Conservation (phyloP, 306 rosid species). For the Dalbergia cultrata region DNA sequence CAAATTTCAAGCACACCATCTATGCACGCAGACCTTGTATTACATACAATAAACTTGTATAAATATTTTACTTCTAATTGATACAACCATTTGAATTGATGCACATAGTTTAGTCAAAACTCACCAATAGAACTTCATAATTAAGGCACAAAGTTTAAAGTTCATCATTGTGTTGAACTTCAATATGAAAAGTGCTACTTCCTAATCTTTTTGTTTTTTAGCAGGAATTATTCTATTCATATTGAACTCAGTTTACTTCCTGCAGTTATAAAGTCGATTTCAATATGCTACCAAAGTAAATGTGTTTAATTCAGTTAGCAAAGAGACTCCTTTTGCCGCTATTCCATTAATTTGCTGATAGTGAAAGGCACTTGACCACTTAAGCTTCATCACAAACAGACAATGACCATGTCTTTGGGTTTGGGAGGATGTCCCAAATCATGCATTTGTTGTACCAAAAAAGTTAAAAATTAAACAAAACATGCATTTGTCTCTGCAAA, state of each 20-base stretch:
- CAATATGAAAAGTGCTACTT: no score
- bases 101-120: no score
- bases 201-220: background rate
- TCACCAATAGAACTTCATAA: no score
- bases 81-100: no score
- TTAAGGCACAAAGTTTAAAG: no score
- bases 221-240: background rate
- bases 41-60: no score
- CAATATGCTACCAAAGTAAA: background rate
- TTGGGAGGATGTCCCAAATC: background rate
- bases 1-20: no score
- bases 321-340: background rate
- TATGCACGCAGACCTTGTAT: no score
- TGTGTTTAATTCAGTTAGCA: background rate
- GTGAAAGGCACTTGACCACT: background rate
- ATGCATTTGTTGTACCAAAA: background rate
- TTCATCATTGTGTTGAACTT: no score
- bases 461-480: no score
- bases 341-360: background rate
- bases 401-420: background rate
- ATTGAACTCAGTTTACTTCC: background rate
- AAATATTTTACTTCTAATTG: no score
- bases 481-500: no score
- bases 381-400: background rate
- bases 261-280: background rate